Conservation (phyloP, 805 yeast genomes). For the Nakazawaea ishiwadae region DNA sequence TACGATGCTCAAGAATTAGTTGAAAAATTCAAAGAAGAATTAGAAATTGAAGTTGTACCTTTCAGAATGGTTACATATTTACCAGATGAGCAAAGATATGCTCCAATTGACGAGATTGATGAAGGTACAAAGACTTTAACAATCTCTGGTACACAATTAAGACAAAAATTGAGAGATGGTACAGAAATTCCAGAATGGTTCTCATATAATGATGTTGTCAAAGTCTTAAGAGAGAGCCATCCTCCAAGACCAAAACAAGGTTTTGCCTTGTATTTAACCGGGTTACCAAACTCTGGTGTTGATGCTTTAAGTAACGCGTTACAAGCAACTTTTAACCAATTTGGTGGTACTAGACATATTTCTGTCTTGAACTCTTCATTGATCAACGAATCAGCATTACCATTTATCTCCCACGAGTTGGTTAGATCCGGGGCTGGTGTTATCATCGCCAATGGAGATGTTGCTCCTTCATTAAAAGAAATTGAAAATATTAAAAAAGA, state of each 20-base stretch:
- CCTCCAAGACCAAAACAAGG: constrained; percentile 93
- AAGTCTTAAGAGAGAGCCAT: constrained; percentile 83
- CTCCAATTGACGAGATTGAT: constrained; percentile 90
- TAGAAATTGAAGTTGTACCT: constrained; percentile 88
- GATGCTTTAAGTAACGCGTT: constrained; percentile 75
- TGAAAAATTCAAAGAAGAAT: constrained; percentile 66
- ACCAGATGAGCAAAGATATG: constrained; percentile 92
- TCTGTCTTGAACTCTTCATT: constrained; percentile 41
- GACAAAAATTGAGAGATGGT: constrained; percentile 83
- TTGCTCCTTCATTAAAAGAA: constrained; percentile 40
- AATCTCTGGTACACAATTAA: constrained; percentile 91
- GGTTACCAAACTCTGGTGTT: constrained; percentile 54
- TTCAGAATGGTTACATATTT: constrained; percentile 95
- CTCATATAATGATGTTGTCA: constrained; percentile 94
- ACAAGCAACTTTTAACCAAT: constrained; percentile 87
- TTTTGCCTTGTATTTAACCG: constrained; percentile 67
- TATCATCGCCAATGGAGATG: constrained; percentile 50
- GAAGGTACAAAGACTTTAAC: constrained; percentile 76
- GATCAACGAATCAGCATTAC: constrained; percentile 34
- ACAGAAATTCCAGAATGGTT: constrained; percentile 94
- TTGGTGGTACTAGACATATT: constrained; percentile 77
- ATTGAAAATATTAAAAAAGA: constrained; percentile 36
- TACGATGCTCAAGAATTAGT: constrained; percentile 94
- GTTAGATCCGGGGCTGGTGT: constrained; percentile 92
- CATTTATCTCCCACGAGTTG: constrained; percentile 68